phyloP scores from a whole-genome alignment of 2,329 filamentous ascomycete genomes.

The Herpotrichia juniperi region DNA sequence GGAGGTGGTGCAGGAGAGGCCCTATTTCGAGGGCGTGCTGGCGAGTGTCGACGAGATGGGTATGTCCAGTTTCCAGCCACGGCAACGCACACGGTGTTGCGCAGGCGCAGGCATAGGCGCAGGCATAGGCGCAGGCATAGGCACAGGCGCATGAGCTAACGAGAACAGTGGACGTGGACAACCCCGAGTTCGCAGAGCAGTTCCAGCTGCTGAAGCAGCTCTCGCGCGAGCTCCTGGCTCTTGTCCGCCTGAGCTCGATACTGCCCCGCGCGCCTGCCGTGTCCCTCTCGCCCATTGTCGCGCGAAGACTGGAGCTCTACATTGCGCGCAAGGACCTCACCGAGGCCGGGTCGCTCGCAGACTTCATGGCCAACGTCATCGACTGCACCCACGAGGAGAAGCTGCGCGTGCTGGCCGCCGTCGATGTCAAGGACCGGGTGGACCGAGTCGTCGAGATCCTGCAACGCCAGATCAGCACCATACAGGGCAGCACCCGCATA shows the following conservation, averaged over 20 bases:
- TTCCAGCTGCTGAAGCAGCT: conserved; percentile 84
- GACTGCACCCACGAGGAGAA: conserved; percentile 91
- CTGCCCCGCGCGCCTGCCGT: conserved; percentile 71
- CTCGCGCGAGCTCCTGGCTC: conserved; percentile 83
- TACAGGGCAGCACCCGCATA: conserved; percentile 88
- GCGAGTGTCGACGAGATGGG: conserved; percentile 72
- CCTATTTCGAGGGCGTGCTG: conserved; percentile 86
- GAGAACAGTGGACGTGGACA: conserved; percentile 35
- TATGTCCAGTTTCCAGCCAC: no score
- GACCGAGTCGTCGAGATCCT: conserved; percentile 84
- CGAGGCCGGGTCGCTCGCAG: conserved; percentile 85
- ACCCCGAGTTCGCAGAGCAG: conserved; percentile 66
- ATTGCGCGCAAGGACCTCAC: conserved; percentile 81
- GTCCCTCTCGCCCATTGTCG: conserved; percentile 81
- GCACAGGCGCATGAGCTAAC: no score
- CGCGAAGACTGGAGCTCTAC: conserved; percentile 83
- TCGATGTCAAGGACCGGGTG: conserved; percentile 79
- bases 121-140: no score
- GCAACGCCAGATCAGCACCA: conserved; percentile 77
- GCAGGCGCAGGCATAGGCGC: no score
- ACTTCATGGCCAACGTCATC: conserved; percentile 95
- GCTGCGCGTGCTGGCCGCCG: conserved; percentile 79
- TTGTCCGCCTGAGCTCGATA: conserved; percentile 84
- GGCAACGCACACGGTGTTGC: no score
- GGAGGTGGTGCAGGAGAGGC: conserved; percentile 75